Evolutionary conservation across 78 protist genomes (phyloP).

Genomic region (Corallochytrium limacisporum): DNA sequence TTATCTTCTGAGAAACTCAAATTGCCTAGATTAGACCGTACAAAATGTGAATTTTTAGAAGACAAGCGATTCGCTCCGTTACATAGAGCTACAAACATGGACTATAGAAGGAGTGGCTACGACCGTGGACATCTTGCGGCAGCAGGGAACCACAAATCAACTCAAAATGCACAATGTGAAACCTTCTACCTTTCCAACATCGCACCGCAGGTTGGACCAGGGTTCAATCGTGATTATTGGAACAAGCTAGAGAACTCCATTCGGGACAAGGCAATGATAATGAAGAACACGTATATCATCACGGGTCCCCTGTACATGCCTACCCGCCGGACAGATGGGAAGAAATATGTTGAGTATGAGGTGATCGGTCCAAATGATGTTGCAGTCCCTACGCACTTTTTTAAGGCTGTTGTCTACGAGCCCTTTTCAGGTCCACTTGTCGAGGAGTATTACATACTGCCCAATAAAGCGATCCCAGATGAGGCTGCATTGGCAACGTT

Average conservation of each 20-base stretch:
- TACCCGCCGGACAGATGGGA: not conserved
- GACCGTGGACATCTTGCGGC: not conserved
- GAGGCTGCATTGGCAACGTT: not conserved
- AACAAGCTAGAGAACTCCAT: not conserved
- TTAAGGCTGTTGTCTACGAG: not conserved
- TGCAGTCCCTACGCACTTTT: slow-evolving; percentile 2
- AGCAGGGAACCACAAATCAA: not conserved
- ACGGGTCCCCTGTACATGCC: not conserved
- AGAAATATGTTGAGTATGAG: not conserved
- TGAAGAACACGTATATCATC: not conserved
- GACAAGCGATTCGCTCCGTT: too few species aligned
- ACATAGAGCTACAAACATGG: too few species aligned
- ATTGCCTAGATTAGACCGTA: too few species aligned
- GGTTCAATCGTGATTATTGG: not conserved
- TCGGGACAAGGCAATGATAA: not conserved
- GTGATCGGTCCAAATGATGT: not conserved
- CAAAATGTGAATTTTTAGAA: too few species aligned
- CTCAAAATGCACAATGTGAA: too few species aligned
- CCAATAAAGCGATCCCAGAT: not conserved
- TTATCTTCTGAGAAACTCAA: too few species aligned
- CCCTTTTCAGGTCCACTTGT: not conserved
- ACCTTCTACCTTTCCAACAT: not conserved
- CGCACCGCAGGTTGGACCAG: not conserved
- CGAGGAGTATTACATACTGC: not conserved
- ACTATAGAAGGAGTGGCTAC: not conserved